phyloP scores from a whole-genome alignment of 352 stramenopile genomes.

The Phytophthora idaei region DNA sequence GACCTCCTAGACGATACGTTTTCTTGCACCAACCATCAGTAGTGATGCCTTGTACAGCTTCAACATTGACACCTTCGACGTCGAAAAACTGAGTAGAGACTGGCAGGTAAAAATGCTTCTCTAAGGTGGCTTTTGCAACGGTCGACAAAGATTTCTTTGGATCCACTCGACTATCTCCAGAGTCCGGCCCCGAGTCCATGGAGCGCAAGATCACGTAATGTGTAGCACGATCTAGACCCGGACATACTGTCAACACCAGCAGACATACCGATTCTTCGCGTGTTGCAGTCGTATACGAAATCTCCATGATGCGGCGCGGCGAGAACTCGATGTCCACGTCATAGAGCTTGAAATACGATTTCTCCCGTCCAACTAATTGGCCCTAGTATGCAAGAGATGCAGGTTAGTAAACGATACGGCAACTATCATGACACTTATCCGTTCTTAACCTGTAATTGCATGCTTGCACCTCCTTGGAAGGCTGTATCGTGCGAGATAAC shows the following conservation, averaged over 20 bases:
- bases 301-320: constrained; percentile 39
- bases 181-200: constrained; percentile 25
- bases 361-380: constrained; percentile 36
- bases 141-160: constrained; percentile 32
- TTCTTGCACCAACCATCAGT: constrained; percentile 43
- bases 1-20: constrained; percentile 42
- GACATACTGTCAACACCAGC: constrained; percentile 47
- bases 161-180: constrained; percentile 7
- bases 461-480: constrained; percentile 44
- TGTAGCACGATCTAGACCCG: constrained; percentile 41
- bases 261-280: constrained; percentile 37
- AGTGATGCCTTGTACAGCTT: constrained; percentile 29
- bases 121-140: constrained; percentile 30
- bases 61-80: constrained; percentile 18
- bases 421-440: neutral
- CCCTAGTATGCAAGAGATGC: constrained; percentile 22
- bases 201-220: constrained; percentile 50
- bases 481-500: constrained; percentile 35
- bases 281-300: constrained; percentile 45
- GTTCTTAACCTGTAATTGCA: constrained; percentile 35
- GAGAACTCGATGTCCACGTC: constrained; percentile 50
- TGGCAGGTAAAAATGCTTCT: constrained; percentile 47
- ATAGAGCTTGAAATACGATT: constrained; percentile 51
- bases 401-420: neutral
- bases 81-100: constrained; percentile 34